Conservation (phyloP, 192 early-diverging fungal genomes). For the Pecoramyces ruminantium region DNA sequence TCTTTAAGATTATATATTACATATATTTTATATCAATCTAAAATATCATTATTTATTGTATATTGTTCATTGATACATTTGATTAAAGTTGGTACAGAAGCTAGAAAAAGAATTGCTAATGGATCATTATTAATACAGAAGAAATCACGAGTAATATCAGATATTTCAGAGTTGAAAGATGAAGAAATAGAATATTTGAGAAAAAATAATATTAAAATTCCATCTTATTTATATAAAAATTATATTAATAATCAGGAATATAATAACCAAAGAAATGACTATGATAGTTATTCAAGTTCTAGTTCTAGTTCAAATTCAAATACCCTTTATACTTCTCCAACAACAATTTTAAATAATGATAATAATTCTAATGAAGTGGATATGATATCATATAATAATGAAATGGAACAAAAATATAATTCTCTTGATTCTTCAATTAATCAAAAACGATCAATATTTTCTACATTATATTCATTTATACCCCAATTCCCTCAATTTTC, state of each 20-base stretch:
- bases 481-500: neutral
- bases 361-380: neutral
- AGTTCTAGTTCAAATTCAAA: neutral
- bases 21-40: neutral
- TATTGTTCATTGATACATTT: neutral
- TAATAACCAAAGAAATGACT: neutral
- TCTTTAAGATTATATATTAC: neutral
- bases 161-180: neutral
- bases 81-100: neutral
- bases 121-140: neutral
- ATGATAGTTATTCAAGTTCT: neutral
- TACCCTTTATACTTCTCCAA: neutral
- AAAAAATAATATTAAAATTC: neutral
- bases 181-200: neutral
- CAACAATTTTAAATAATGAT: neutral
- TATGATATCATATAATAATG: neutral
- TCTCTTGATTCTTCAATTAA: neutral
- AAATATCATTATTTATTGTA: neutral
- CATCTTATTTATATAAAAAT: neutral
- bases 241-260: neutral
- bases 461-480: neutral
- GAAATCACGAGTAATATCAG: neutral
- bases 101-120: neutral
- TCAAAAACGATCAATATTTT: neutral
- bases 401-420: neutral